phyloP scores from a whole-genome alignment of 1,284 basidiomycete species.

The Puccinia hordei region DNA sequence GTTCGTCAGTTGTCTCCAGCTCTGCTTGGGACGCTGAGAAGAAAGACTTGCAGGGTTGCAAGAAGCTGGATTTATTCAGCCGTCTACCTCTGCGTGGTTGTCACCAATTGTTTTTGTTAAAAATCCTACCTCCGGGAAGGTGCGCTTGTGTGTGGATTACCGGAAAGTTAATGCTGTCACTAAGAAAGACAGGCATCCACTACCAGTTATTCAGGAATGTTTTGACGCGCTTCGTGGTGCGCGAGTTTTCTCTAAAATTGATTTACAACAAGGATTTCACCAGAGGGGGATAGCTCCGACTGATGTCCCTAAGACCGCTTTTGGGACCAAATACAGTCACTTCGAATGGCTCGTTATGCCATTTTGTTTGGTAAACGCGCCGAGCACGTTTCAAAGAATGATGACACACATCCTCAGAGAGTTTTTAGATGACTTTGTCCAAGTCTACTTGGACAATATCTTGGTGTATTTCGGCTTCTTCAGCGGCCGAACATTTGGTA shows the following conservation, averaged over 20 bases:
- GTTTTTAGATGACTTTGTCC: constrained; percentile 13
- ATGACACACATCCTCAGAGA: constrained; percentile 50
- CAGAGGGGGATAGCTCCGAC: neutral
- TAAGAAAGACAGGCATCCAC: neutral
- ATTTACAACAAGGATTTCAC: neutral
- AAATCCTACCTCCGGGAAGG: neutral
- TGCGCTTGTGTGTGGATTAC: neutral
- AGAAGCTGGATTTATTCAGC: neutral
- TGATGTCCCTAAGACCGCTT: constrained; percentile 25
- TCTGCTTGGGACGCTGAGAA: neutral
- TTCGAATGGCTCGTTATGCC: constrained; percentile 44
- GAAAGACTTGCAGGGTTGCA: neutral
- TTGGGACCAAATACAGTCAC: constrained; percentile 9
- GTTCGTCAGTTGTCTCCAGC: constrained; percentile 1
- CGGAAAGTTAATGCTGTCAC: neutral
- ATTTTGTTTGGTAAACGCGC: constrained; percentile 52
- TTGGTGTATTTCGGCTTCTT: constrained; percentile 45
- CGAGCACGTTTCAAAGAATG: constrained; percentile 49
- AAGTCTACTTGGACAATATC: constrained; percentile 51
- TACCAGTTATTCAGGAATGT: neutral
- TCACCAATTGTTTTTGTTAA: constrained; percentile 17
- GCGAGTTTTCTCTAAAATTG: neutral
- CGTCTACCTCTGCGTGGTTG: constrained; percentile 1
- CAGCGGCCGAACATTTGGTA: constrained; percentile 21
- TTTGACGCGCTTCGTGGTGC: neutral